These are phyloP conservation scores for Paramarasmius palmivorus DNA, from an alignment of 1,284 basidiomycete genomes.

Conservation along the genomic window DNA sequence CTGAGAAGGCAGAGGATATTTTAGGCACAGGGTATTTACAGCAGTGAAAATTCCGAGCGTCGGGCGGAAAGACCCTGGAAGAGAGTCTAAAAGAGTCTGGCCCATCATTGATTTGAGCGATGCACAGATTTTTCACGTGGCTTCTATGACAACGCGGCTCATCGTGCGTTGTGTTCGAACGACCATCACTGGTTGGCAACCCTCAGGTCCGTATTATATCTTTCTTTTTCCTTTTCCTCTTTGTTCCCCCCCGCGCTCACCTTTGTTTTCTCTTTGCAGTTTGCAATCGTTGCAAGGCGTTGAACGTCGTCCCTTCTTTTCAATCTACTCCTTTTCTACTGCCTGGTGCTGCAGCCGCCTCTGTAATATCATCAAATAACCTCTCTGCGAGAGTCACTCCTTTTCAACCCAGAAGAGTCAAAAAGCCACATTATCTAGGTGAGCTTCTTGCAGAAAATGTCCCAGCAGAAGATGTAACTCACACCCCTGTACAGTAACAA, in stretches of 20 bases:
- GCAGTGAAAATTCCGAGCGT: no score
- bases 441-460: neutral
- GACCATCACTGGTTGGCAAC: no score
- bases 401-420: neutral
- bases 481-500: constrained; percentile 25
- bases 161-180: no score
- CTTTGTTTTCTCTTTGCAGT: constrained; percentile 32
- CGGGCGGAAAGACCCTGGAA: no score
- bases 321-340: constrained; percentile 17
- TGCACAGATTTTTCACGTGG: no score
- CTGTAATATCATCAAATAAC: constrained; percentile 22
- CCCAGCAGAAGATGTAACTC: constrained; percentile 1
- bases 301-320: constrained; percentile 49
- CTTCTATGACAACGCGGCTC: no score
- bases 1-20: no score
- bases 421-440: constrained; percentile 1
- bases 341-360: constrained; percentile 30
- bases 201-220: neutral
- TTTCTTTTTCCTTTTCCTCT: constrained; percentile 28
- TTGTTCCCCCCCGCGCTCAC: constrained; percentile 25
- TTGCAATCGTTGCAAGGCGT: constrained; percentile 54
- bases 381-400: constrained; percentile 17
- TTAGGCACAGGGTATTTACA: no score
- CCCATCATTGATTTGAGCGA: no score
- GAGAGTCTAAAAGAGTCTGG: no score